Conservation (phyloP, 306 rosid genomes). For the Malus sylvestris region DNA sequence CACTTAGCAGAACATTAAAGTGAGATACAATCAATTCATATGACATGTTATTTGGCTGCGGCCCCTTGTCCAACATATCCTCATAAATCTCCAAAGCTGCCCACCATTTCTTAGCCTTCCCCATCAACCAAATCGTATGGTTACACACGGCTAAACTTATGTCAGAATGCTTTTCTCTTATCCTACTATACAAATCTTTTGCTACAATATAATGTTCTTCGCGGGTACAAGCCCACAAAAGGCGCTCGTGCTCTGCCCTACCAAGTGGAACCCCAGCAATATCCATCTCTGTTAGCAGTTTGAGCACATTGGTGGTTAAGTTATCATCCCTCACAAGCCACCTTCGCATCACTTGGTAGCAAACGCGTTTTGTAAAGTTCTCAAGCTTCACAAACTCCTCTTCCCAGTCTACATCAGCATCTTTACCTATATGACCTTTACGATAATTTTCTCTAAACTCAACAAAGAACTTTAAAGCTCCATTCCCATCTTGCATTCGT, state of each 20-base stretch:
- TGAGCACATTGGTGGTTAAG: slow-evolving; percentile 48
- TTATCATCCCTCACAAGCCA: slow-evolving; percentile 64
- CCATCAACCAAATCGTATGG: slow-evolving; percentile 93
- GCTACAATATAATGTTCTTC: slow-evolving; percentile 65
- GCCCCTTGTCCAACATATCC: slow-evolving; percentile 89
- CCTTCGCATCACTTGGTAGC: slow-evolving; percentile 89
- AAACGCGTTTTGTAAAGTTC: slow-evolving; percentile 59
- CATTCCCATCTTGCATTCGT: slow-evolving; percentile 69
- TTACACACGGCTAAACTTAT: slow-evolving; percentile 84
- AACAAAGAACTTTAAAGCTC: slow-evolving; percentile 64
- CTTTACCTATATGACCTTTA: slow-evolving; percentile 52
- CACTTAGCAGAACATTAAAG: slow-evolving; percentile 67
- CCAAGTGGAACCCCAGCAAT: slow-evolving; percentile 53
- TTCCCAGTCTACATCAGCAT: slow-evolving; percentile 61
- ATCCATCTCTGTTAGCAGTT: slow-evolving; percentile 63
- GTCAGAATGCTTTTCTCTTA: slow-evolving; percentile 49
- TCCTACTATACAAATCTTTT: slow-evolving; percentile 67
- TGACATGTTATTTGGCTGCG: slow-evolving; percentile 80
- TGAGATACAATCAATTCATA: slow-evolving; percentile 73
- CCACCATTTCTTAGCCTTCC: slow-evolving; percentile 97
- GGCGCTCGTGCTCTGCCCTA: slow-evolving; percentile 57
- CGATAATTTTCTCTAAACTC: slow-evolving; percentile 57
- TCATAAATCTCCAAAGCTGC: slow-evolving; percentile 88
- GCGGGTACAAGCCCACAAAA: slow-evolving; percentile 91
- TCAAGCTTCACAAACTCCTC: slow-evolving; percentile 55